Base-by-base conservation (phyloP, 1,284 basidiomycete genomes). In the Leccinum subrobustum region DNA sequence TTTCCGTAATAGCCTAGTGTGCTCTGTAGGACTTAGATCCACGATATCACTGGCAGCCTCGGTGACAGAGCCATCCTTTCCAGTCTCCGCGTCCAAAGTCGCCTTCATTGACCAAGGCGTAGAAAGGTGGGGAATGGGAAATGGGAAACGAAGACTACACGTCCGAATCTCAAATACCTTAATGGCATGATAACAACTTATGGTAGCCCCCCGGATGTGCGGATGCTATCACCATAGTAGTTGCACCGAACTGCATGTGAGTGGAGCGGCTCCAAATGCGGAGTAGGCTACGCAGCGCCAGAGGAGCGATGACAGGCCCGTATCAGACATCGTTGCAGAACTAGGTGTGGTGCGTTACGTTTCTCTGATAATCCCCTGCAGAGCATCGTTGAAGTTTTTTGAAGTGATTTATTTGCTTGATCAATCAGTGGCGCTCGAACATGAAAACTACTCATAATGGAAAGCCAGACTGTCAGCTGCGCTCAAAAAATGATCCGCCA, bases 1-100 rank as follows among this genome's bases (percentile, higher is more conserved):
- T 67, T 83, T 85, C 54, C 80, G 73, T 59, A 83, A 66, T 8
- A 83, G 68, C 56, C 69, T 76, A 18, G 68, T 61, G 39, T 69
- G 71, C 59, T 78, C 77, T 23, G 52, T 62, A 48, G 75, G 70
- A 6, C 64, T 64, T 47, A 70, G 57, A 27, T 65, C 63, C 52
- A 59, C 48, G 3, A 42, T 11, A 20, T 20, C 18, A 44, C 42
- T 44, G 18, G 42, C 18, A 20, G 18, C 42, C 18, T 44, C 18
- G 11, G 6, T 44, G 11, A 20, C 5, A 5, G 23, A 20, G 11
- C 9, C 20, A 25, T 44, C 55, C 51, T 72, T 74, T 52, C 63
- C 29, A n/a, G 12, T 33, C n/a, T 67, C 62, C 3, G n/a, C 58
- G 44, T 67, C 61, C 59, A 59, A 25, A 58, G 68, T 71, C 50